Evolutionary conservation across 257 asterid genomes (phyloP), one percentile per base, ranked within the genome.

Genomic region (Mentha longifolia): DNA sequence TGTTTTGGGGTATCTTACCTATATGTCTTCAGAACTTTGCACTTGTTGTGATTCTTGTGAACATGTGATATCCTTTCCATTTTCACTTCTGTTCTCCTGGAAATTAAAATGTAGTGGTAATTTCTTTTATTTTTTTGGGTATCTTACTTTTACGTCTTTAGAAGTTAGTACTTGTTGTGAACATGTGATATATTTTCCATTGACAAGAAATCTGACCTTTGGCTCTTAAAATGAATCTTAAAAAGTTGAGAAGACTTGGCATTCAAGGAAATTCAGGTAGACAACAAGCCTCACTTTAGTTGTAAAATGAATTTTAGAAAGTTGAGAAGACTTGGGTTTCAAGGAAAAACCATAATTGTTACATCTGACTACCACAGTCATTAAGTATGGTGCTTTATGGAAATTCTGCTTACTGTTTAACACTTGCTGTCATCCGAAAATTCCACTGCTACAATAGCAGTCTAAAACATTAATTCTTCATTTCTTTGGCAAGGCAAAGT

Each of bases 41-140:
- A 22, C 25, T 70, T 5, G 46, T 65, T 52, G 1, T 71, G 61
- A 65, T 70, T 5, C 33, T 65, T 52, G 1, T 71, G 61, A 65
- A 50, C 6, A 31, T 39, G 19, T 35, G 5, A 59, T 50, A 37
- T 35, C 35, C 61, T 67, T 16, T 37, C 25, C 25, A 22, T 22
- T 22, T 16, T 62, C 65, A 16, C 57, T 62, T 55, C 2, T 62
- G 55, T 64, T 42, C 49, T 17, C 51, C 47, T 76, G 54, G 42
- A 33, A 60, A 50, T 42, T 31, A 45, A 35, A 59, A 31, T 43
- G 25, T 2, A 15, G 33, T 33, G 25, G 13, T 41, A 16, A 13
- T 22, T 11, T 49, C 4, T 2, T 8, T 20, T 9, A 11, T 66
- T 22, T 31, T 6, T 52, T 28, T 6, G 58, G 28, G 43, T 37